Base-by-base conservation (phyloP, 768 basidiomycete genomes). In the Boletus sp. region DNA sequence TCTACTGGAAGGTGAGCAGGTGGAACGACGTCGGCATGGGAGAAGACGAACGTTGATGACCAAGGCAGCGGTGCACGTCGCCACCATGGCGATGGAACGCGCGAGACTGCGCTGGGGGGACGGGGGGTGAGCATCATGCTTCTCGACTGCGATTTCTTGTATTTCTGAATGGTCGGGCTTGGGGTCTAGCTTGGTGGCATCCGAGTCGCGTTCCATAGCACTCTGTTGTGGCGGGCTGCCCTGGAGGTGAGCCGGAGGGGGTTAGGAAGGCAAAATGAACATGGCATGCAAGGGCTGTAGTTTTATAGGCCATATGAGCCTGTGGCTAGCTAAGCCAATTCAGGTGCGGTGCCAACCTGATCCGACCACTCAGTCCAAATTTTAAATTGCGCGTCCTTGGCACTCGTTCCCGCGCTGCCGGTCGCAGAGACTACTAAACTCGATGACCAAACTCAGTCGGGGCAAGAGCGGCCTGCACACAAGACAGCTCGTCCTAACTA, bases 21-120 rank as follows among this genome's bases (percentile, higher is more conserved):
- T 13, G 34, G 17, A 25, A 37, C n/a, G 35, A 34, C 11, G 19
- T 0, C 5, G n/a, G 9, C 2, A 41, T 14, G 13, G 5, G 41
- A n/a, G 25, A 9, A 30, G 8, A 63, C 74, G 21, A 5, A 75
- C 75, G 47, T 68, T 71, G 25, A 70, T 61, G 4, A 75, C 51
- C 74, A 75, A 69, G 23, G 72, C 75, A 40, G 70, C 64, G 9
- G 79, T 77, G 39, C 75, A 74, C 8, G 75, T 72, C 7, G 63
- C 60, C 10, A 74, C 71, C 19, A 74, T 68, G 19, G 64, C 64
- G 7, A 70, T 46, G n/a, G 62, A 63, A 14, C 66, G 68, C 21
- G 60, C 47, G 0, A 54, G 55, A 54, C 73, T 70, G 25, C 64
- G 72, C 0, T 50, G 14, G 3, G 58, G 29, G 0, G 42, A 10